Conservation (phyloP, 106 monocot species). For the Triglochin maritima region DNA sequence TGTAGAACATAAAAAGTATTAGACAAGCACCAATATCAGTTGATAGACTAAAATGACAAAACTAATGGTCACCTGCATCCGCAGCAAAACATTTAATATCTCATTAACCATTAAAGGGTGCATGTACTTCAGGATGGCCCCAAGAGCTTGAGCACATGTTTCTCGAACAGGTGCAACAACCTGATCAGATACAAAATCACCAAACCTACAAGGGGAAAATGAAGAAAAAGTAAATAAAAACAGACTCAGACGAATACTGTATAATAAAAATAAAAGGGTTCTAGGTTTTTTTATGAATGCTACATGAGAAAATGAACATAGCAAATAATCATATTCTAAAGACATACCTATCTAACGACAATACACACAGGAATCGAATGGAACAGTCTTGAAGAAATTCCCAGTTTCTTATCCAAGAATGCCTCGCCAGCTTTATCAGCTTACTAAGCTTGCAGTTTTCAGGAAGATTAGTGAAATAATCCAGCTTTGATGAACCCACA, state of each 20-base stretch:
- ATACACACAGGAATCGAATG: conserved; percentile 79
- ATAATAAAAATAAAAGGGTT: background rate
- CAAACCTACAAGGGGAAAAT: conserved; percentile 55
- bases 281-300: background rate
- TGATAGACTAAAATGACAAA: background rate
- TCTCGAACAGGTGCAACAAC: conserved; percentile 98
- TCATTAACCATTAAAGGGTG: conserved; percentile 71
- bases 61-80: conserved; percentile 70
- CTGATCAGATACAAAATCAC: conserved; percentile 96
- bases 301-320: background rate
- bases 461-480: conserved; percentile 25
- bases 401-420: conserved; percentile 87
- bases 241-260: background rate
- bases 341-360: conserved; percentile 87
- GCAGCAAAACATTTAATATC: conserved; percentile 67
- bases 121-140: conserved; percentile 88
- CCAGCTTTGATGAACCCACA: conserved; percentile 11
- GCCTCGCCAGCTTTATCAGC: conserved; percentile 50
- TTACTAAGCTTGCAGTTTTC: conserved; percentile 50
- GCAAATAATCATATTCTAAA: background rate
- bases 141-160: conserved; percentile 96
- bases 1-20: conserved; percentile 13
- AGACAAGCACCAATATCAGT: background rate
- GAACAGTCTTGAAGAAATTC: conserved; percentile 96
- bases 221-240: conserved; percentile 1